These are phyloP conservation scores for Xylaria palmicola DNA, from an alignment of 495 filamentous ascomycete genomes.

Conservation along the genomic window DNA sequence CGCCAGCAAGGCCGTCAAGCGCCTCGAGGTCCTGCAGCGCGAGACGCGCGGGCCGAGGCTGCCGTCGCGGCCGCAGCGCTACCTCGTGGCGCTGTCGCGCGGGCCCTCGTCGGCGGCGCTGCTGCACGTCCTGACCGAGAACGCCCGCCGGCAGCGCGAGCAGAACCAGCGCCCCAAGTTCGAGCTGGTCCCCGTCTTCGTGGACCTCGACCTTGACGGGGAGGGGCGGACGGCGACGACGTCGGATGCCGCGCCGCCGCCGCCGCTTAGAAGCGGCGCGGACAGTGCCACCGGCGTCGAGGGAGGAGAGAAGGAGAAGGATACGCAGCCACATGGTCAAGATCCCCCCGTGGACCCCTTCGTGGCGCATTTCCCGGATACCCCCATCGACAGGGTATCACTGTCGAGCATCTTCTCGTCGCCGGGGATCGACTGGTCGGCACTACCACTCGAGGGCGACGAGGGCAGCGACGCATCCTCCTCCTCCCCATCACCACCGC, in stretches of 20 bases:
- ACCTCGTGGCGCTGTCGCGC: constrained; percentile 79
- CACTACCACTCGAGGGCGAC: constrained; percentile 37
- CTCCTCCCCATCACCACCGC: constrained; percentile 32
- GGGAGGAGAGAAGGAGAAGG: too few relatives aligned
- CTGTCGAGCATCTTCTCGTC: constrained; percentile 56
- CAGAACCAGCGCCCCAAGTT: constrained; percentile 60
- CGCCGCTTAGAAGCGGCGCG: neutral
- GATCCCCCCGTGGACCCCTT: constrained; percentile 23
- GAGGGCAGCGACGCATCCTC: too few relatives aligned
- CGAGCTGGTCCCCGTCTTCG: constrained; percentile 53
- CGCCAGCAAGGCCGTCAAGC: constrained; percentile 71
- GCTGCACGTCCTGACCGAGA: constrained; percentile 70
- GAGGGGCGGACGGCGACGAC: neutral
- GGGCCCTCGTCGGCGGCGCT: constrained; percentile 80
- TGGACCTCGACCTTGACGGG: neutral
- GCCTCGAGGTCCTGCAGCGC: constrained; percentile 60
- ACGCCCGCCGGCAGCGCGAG: constrained; percentile 58
- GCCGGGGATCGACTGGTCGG: constrained; percentile 39
- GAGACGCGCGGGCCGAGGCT: constrained; percentile 44
- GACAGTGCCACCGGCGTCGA: too few relatives aligned
- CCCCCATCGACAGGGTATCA: constrained; percentile 53
- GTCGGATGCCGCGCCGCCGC: neutral
- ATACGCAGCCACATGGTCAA: constrained; percentile 10
- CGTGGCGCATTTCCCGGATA: constrained; percentile 55
- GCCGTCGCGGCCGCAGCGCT: constrained; percentile 40